Evolutionary conservation across 176 grass and related monocot species (phyloP).

Genomic region (bread wheat (Triticum aestivum)): DNA sequence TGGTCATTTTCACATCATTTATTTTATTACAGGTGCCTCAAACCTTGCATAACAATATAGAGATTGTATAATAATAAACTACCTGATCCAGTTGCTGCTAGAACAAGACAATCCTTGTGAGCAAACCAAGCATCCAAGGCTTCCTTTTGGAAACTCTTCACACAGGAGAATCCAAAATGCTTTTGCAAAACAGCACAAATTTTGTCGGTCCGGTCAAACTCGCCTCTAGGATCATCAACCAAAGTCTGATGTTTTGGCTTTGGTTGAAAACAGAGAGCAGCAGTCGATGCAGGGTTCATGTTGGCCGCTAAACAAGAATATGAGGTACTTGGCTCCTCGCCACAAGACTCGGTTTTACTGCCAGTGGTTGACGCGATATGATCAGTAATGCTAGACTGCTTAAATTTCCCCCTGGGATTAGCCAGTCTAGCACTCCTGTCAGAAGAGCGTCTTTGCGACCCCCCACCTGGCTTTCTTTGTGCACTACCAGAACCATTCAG

Average conservation of each 20-base stretch:
- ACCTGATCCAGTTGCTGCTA: slow-evolving; percentile 96
- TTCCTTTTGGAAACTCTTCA: slow-evolving; percentile 87
- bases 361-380: slow-evolving; percentile 32
- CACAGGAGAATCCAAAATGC: slow-evolving; percentile 66
- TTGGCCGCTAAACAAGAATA: slow-evolving; percentile 35
- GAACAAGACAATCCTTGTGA: slow-evolving; percentile 71
- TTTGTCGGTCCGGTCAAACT: slow-evolving; percentile 17
- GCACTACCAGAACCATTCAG: slow-evolving; percentile 37
- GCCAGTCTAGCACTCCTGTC: not conserved
- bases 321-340: slow-evolving; percentile 13
- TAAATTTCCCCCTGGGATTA: slow-evolving; percentile 38
- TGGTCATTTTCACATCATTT: not conserved
- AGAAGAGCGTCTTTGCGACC: not conserved
- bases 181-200: slow-evolving; percentile 50
- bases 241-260: not conserved
- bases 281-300: not conserved
- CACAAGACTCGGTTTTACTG: slow-evolving; percentile 10
- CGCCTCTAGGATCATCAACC: not conserved
- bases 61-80: not conserved
- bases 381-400: slow-evolving; percentile 71
- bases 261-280: not conserved
- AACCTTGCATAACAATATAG: not conserved
- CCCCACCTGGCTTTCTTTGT: not conserved
- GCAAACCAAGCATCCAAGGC: slow-evolving; percentile 78
- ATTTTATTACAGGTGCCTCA: slow-evolving; percentile 3